Evolutionary conservation across 108 stramenopile genomes (phyloP).

Genomic region (Fistulifera solaris): DNA sequence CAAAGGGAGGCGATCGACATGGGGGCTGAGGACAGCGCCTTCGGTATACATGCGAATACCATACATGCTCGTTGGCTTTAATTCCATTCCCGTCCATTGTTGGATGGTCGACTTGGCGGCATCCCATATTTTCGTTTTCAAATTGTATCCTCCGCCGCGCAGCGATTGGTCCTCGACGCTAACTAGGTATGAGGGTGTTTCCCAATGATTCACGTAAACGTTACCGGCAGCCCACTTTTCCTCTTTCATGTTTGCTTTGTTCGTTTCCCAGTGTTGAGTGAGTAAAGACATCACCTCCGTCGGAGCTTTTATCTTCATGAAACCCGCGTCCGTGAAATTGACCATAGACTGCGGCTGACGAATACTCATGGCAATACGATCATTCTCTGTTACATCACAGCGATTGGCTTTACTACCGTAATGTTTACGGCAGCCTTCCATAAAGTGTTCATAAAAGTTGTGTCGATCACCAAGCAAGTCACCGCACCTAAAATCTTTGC

Average conservation of each 20-base stretch:
- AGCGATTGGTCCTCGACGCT: slow-evolving; percentile 55
- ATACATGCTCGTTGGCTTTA: slow-evolving; percentile 70
- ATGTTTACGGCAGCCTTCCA: slow-evolving; percentile 63
- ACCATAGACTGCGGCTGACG: slow-evolving; percentile 75
- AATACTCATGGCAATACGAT: slow-evolving; percentile 59
- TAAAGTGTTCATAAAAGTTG: slow-evolving; percentile 60
- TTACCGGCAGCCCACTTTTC: slow-evolving; percentile 70
- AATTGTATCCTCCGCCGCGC: slow-evolving; percentile 49
- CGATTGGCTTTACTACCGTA: slow-evolving; percentile 26
- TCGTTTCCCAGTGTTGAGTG: slow-evolving; percentile 43
- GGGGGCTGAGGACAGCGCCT: slow-evolving; percentile 73
- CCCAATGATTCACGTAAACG: slow-evolving; percentile 58
- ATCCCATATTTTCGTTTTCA: slow-evolving; percentile 67
- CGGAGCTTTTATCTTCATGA: slow-evolving; percentile 65
- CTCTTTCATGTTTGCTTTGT: slow-evolving; percentile 36
- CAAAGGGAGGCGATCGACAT: slow-evolving; percentile 83
- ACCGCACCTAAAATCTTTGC: slow-evolving; percentile 28
- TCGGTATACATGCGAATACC: slow-evolving; percentile 82
- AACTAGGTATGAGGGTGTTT: slow-evolving; percentile 65
- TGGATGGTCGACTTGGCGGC: slow-evolving; percentile 66
- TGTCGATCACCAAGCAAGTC: slow-evolving; percentile 34
- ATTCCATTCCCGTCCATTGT: slow-evolving; percentile 85
- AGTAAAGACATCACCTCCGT: slow-evolving; percentile 46
- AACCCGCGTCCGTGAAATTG: slow-evolving; percentile 72
- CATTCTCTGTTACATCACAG: slow-evolving; percentile 54